A percentile compares a stretch with the other conserved stretches of the same genome.
Conservation (phyloP, 2,329 filamentous ascomycete genomes). For the Alternaria brassicae region DNA sequence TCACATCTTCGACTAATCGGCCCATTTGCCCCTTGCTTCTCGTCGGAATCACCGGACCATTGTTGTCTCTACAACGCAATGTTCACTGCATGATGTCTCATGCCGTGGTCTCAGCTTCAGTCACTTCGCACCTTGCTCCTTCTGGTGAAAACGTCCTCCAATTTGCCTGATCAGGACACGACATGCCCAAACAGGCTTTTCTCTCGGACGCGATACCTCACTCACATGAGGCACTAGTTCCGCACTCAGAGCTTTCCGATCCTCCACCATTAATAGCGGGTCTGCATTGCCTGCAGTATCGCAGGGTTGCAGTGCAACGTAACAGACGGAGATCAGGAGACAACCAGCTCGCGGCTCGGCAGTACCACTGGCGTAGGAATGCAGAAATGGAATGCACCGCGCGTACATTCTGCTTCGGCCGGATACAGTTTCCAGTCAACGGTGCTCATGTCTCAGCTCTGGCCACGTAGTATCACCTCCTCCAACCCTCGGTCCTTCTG, state of each 20-base stretch:
- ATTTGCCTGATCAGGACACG: not conserved
- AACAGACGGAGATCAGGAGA: not conserved
- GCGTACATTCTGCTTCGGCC: not conserved
- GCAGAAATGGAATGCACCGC: not conserved
- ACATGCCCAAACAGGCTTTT: not conserved
- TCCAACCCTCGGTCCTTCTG: conserved; percentile 5
- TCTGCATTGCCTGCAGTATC: not conserved
- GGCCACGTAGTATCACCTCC: not conserved
- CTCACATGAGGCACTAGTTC: not conserved
- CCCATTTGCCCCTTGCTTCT: not conserved
- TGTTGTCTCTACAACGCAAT: not conserved
- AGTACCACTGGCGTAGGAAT: not conserved
- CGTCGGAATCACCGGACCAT: not conserved
- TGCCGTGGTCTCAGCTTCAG: not conserved
- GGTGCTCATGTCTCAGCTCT: conserved; percentile 8
- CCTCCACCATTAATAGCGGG: not conserved
- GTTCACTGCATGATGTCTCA: not conserved
- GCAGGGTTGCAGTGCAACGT: not conserved
- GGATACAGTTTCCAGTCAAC: conserved; percentile 3
- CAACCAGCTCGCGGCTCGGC: not conserved
- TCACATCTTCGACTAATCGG: not conserved
- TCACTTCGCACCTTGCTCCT: not conserved
- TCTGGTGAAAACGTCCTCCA: not conserved
- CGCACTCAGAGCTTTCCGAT: not conserved
- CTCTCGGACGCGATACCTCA: not conserved